A percentile compares a stretch with the other conserved stretches of the same genome.
These are phyloP conservation scores for Cladophialophora psammophila DNA, from an alignment of 2,329 filamentous ascomycete species.

Conservation along the genomic window DNA sequence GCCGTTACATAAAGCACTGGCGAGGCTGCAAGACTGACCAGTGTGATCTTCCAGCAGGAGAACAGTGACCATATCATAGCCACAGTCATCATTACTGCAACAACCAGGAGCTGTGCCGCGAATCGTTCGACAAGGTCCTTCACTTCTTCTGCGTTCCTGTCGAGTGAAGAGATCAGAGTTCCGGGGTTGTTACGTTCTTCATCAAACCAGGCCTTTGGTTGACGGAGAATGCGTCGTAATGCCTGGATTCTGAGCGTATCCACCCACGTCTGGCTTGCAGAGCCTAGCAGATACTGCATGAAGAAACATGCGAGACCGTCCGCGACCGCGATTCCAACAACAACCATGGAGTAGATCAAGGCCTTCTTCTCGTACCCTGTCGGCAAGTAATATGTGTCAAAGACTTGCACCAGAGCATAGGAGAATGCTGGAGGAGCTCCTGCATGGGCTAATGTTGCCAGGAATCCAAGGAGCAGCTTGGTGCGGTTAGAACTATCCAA, in stretches of 20 bases:
- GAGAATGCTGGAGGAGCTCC: slow-evolving; percentile 77
- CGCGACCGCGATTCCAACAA: slow-evolving; percentile 71
- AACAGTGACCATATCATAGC: slow-evolving; percentile 76
- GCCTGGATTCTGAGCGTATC: slow-evolving; percentile 73
- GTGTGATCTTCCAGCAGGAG: slow-evolving; percentile 79
- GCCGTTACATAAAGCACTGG: slow-evolving; percentile 73
- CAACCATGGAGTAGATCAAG: slow-evolving; percentile 71
- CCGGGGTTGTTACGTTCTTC: slow-evolving; percentile 68
- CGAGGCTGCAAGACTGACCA: slow-evolving; percentile 74
- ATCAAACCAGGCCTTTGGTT: slow-evolving; percentile 82
- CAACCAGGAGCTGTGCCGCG: slow-evolving; percentile 71
- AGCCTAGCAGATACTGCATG: slow-evolving; percentile 75
- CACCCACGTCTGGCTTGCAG: slow-evolving; percentile 77
- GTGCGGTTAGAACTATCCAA: slow-evolving; percentile 62
- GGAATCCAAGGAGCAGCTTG: slow-evolving; percentile 66
- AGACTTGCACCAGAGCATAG: slow-evolving; percentile 74
- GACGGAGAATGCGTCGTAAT: slow-evolving; percentile 72
- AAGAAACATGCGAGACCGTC: slow-evolving; percentile 72
- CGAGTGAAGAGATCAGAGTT: slow-evolving; percentile 73
- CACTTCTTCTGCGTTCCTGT: slow-evolving; percentile 87
- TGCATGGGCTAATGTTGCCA: slow-evolving; percentile 69
- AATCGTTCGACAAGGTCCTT: slow-evolving; percentile 82
- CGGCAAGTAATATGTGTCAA: slow-evolving; percentile 71
- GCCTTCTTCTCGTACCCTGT: slow-evolving; percentile 59
- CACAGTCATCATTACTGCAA: slow-evolving; percentile 70